Conservation (phyloP, 768 basidiomycete species). For the Dentipellis sp. region DNA sequence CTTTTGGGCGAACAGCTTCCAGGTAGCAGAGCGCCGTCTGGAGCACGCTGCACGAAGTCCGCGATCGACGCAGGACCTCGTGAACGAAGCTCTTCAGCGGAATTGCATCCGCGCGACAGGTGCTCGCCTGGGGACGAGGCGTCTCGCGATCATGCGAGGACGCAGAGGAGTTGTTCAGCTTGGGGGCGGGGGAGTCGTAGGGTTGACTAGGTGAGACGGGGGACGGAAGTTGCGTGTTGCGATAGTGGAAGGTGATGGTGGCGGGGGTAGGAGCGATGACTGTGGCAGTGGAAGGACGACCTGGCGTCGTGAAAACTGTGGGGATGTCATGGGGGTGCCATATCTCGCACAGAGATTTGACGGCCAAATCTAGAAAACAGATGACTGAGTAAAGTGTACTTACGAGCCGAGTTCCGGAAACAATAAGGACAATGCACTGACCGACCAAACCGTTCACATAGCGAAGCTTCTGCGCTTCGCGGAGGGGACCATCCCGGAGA, state of each 20-base stretch:
- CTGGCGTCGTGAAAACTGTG: constrained; percentile 33
- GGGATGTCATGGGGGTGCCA: constrained; percentile 78
- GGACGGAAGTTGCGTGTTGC: constrained; percentile 40
- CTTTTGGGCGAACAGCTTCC: constrained; percentile 66
- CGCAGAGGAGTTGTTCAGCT: constrained; percentile 18
- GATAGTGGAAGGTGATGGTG: constrained; percentile 11
- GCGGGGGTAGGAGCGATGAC: constrained; percentile 17
- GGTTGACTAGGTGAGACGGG: constrained; percentile 37
- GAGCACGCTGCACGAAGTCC: constrained; percentile 74
- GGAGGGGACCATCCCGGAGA: constrained; percentile 23
- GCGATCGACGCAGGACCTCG: constrained; percentile 80
- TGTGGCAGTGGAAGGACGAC: constrained; percentile 16
- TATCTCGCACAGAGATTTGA: constrained; percentile 68
- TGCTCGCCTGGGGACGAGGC: constrained; percentile 12
- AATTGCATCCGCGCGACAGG: constrained; percentile 28
- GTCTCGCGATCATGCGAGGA: constrained; percentile 14
- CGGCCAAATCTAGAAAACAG: constrained; percentile 55
- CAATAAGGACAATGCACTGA: constrained; percentile 26
- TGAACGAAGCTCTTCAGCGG: constrained; percentile 77
- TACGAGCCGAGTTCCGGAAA: constrained; percentile 1
- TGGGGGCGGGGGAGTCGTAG: constrained; percentile 19
- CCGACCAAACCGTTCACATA: constrained; percentile 64
- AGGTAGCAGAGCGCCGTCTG: constrained; percentile 86
- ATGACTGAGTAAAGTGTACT: constrained; percentile 4
- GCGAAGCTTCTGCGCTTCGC: constrained; percentile 48